Evolutionary conservation across 305 asterid genomes (phyloP).

Genomic region (Euphrasia arctica): DNA sequence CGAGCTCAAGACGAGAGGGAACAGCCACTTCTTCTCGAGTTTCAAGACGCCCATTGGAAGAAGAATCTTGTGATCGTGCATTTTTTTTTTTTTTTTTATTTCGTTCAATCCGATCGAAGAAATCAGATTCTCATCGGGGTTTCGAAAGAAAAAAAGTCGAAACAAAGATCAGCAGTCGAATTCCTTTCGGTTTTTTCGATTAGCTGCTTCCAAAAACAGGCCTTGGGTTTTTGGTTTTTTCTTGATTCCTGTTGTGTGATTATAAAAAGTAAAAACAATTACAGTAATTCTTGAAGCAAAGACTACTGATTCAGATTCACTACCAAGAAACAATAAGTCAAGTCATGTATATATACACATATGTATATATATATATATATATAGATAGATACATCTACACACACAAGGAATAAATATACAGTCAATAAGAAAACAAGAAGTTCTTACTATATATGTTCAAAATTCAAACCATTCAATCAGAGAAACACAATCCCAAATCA

Average conservation of each 20-base stretch:
- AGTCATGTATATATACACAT: not conserved
- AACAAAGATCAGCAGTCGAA: slow-evolving; percentile 26
- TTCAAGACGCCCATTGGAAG: slow-evolving; percentile 54
- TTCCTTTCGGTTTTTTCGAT: slow-evolving; percentile 1
- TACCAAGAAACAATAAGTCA: not conserved
- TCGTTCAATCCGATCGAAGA: not conserved
- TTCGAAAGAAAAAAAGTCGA: slow-evolving; percentile 17
- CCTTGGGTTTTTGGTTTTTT: not conserved
- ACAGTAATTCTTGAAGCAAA: slow-evolving; percentile 11
- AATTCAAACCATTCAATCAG: slow-evolving; percentile 10
- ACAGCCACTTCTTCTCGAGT: slow-evolving; percentile 77
- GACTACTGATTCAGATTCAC: slow-evolving; percentile 11
- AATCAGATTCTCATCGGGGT: slow-evolving; percentile 27
- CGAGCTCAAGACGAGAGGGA: slow-evolving; percentile 58
- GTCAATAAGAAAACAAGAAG: slow-evolving; percentile 7
- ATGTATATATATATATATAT: too few species aligned
- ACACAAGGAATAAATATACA: not conserved
- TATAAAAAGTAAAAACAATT: slow-evolving; percentile 1
- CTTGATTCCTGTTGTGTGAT: slow-evolving; percentile 15
- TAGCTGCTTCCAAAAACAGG: not conserved
- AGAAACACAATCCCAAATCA: slow-evolving; percentile 17
- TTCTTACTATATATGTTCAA: slow-evolving; percentile 1
- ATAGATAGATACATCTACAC: too few species aligned
- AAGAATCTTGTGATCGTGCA: slow-evolving; percentile 42
- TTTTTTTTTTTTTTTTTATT: slow-evolving; percentile 3